Conservation (phyloP, 345 rosid genomes). For the Hibiscus mutabilis region DNA sequence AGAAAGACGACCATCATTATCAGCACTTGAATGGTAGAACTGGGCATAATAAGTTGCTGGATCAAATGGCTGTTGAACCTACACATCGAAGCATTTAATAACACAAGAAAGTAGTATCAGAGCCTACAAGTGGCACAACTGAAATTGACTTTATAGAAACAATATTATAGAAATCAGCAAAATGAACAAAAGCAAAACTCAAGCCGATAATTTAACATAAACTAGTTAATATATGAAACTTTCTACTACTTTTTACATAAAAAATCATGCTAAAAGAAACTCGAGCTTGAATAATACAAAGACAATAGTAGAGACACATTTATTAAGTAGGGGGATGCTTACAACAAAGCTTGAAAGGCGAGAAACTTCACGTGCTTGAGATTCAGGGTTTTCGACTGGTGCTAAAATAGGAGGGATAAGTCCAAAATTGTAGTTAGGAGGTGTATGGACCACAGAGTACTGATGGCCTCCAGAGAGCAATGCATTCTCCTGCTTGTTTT, state of each 20-base stretch:
- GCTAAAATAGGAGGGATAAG: conserved; percentile 52
- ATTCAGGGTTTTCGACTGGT: conserved; percentile 63
- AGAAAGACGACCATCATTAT: conserved; percentile 72
- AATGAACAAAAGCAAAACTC: conserved; percentile 2
- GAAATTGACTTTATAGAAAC: background rate
- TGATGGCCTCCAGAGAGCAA: conserved; percentile 50
- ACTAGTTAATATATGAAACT: background rate
- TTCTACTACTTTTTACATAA: background rate
- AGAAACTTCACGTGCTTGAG: conserved; percentile 67
- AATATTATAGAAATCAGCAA: background rate
- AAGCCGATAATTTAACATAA: background rate
- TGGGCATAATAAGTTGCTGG: conserved; percentile 73
- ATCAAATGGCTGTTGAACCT: conserved; percentile 82
- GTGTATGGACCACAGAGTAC: conserved; percentile 46
- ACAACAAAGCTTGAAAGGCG: conserved; percentile 76
- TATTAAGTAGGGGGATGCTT: conserved; percentile 24
- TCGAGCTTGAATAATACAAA: background rate
- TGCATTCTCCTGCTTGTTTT: conserved; percentile 51
- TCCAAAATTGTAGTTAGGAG: conserved; percentile 56
- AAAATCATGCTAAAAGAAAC: background rate
- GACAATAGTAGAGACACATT: background rate
- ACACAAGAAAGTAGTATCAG: conserved; percentile 13
- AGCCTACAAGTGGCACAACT: conserved; percentile 1
- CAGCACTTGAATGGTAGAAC: conserved; percentile 61
- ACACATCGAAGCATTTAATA: conserved; percentile 25